These are phyloP conservation scores for Cornus suecica DNA, from an alignment of 148 eudicot genomes.

Conservation along the genomic window DNA sequence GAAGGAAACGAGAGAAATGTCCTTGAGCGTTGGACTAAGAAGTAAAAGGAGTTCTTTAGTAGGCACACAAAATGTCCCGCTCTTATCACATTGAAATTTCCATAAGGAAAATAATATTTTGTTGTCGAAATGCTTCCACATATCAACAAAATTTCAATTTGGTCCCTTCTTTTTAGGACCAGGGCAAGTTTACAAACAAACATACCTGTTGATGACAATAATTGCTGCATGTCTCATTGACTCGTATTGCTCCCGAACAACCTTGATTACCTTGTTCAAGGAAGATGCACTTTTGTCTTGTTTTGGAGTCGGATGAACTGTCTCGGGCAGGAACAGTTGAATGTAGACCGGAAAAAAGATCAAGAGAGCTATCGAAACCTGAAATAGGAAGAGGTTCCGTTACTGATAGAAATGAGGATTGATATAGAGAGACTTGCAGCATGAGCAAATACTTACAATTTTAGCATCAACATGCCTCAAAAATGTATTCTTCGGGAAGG, in stretches of 20 bases:
- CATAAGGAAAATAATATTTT: background rate
- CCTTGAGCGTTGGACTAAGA: conserved; percentile 54
- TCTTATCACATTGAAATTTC: background rate
- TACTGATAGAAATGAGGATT: background rate
- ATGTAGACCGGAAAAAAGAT: conserved; percentile 66
- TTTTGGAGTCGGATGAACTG: conserved; percentile 45
- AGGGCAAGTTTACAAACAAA: background rate
- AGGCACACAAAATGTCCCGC: background rate
- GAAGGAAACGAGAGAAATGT: conserved; percentile 64
- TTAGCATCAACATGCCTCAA: conserved; percentile 47
- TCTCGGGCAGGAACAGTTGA: conserved; percentile 58
- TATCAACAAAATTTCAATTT: background rate
- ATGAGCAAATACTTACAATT: background rate
- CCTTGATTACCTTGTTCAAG: conserved; percentile 33
- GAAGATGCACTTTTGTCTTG: conserved; percentile 28
- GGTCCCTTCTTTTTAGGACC: too few species aligned
- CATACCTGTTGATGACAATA: conserved; percentile 61
- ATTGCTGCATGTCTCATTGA: conserved; percentile 69
- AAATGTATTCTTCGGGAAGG: conserved; percentile 76
- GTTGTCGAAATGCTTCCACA: background rate
- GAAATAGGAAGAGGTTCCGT: conserved; percentile 18
- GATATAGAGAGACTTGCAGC: background rate
- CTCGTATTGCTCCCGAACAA: conserved; percentile 45
- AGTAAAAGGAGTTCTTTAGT: conserved; percentile 17
- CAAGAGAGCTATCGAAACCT: conserved; percentile 84